These are phyloP conservation scores for Candida coleopterorum DNA, from an alignment of 805 yeast species.

Conservation along the genomic window DNA sequence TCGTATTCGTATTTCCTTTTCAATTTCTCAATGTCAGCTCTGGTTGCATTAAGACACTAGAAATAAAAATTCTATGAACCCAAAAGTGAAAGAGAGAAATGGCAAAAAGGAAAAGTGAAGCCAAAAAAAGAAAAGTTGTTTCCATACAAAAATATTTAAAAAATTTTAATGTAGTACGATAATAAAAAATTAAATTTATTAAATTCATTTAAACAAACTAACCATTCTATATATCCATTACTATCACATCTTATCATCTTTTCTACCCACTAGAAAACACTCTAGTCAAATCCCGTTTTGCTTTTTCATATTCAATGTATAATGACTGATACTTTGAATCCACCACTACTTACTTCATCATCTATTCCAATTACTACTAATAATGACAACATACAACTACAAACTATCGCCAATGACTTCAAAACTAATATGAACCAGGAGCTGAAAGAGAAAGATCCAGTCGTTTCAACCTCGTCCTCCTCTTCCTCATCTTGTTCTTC, in stretches of 20 bases:
- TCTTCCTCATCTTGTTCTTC: not conserved
- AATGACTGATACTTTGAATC: not conserved
- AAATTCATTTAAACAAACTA: too few relatives aligned
- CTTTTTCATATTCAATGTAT: not conserved
- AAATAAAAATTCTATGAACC: too few relatives aligned
- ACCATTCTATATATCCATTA: too few relatives aligned
- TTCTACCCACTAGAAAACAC: too few relatives aligned
- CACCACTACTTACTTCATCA: not conserved
- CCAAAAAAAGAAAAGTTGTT: not conserved
- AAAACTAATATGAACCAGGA: not conserved
- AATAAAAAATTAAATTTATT: not conserved
- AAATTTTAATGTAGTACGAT: slow-evolving; percentile 1
- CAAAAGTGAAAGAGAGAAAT: too few relatives aligned
- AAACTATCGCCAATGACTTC: not conserved
- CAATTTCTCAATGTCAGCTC: too few relatives aligned
- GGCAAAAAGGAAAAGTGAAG: not conserved
- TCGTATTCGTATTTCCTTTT: too few relatives aligned
- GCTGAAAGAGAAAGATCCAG: too few relatives aligned
- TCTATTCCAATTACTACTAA: not conserved
- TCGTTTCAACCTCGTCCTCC: not conserved
- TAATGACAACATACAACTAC: not conserved
- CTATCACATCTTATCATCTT: too few relatives aligned
- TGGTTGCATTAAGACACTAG: too few relatives aligned
- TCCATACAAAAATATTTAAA: not conserved
- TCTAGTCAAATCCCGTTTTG: too few relatives aligned